Evolutionary conservation across 257 asterid genomes (phyloP), one percentile per base, ranked within the genome.

Genomic region (Ajuga chamaepitys): DNA sequence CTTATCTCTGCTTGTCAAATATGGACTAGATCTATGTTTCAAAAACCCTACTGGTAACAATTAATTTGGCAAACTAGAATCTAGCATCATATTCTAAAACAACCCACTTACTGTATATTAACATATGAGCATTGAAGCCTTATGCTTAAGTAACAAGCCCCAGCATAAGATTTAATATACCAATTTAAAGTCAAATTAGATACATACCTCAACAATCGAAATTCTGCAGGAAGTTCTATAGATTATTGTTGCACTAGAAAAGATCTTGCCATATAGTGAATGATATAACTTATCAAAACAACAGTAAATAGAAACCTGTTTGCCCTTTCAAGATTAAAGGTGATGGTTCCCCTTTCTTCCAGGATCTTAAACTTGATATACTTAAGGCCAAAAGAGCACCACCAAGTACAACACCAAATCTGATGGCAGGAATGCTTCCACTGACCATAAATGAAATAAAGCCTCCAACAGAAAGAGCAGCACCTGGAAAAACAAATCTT

Each of bases 351-450:
- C 96, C 87, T 69, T 74, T 85, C 74, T 74, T 91, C 95, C 94
- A 86, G n/a, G 82, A 80, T 82, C 85, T 82, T 74, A 91, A 81
- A 72, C 96, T 91, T 62, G 92, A 71, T 76, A 88, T 66, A 74
- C 97, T 86, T 68, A 91, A 64, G 58, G 88, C 96, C 83, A 91
- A 80, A 71, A 91, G 91, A 40, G 85, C 22, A 24, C 96, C 91
- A 24, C 98, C 98, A 65, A 88, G 96, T 69, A 88, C 73, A 71
- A 88, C 78, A 47, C 96, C 96, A 58, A 91, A 91, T 68, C 98
- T 83, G 68, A 88, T 77, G 62, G 95, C 94, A 71, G 91, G 75
- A 61, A 83, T 60, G 63, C 89, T 91, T 50, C 96, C 97, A 28
- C 85, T 81, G 44, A 88, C 58, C 97, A 91, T 91, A 77, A 91